A percentile compares a stretch with the other conserved stretches of the same genome.
phyloP scores from a whole-genome alignment of 73 alveolate genomes.

The Paramecium biaurelia region DNA sequence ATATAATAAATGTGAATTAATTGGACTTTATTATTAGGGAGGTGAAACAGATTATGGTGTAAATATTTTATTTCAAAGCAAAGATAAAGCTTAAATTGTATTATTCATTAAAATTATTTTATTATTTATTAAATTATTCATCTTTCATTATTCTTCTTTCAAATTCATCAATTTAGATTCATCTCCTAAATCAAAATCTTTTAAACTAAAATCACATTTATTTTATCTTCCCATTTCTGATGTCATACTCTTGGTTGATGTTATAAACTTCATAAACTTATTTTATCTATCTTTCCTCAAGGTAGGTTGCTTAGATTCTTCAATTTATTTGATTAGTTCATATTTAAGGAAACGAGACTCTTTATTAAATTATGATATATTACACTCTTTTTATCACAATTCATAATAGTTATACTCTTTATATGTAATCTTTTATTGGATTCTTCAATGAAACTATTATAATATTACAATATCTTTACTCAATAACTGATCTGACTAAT shows the following conservation, averaged over 20 bases:
- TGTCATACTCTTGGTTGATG: constrained; percentile 33
- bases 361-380: not conserved
- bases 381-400: constrained; percentile 46
- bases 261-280: constrained; percentile 38
- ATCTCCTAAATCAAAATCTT: constrained; percentile 48
- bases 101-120: not conserved
- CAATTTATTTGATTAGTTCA: constrained; percentile 35
- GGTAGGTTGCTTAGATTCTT: not conserved
- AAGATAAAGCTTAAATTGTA: not conserved
- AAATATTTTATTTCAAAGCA: not conserved
- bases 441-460: constrained; percentile 6
- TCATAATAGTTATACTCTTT: not conserved
- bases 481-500: constrained; percentile 27
- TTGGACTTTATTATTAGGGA: not conserved
- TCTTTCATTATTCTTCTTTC: not conserved
- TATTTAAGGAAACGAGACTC: constrained; percentile 52
- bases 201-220: constrained; percentile 17
- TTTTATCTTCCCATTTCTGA: constrained; percentile 26
- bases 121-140: not conserved
- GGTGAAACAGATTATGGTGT: not conserved
- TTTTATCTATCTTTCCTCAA: constrained; percentile 29
- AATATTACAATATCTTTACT: not conserved
- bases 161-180: not conserved
- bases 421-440: not conserved
- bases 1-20: not conserved